These are phyloP conservation scores for Panicum virgatum DNA, from an alignment of 202 grass and related monocot species.

Conservation along the genomic window DNA sequence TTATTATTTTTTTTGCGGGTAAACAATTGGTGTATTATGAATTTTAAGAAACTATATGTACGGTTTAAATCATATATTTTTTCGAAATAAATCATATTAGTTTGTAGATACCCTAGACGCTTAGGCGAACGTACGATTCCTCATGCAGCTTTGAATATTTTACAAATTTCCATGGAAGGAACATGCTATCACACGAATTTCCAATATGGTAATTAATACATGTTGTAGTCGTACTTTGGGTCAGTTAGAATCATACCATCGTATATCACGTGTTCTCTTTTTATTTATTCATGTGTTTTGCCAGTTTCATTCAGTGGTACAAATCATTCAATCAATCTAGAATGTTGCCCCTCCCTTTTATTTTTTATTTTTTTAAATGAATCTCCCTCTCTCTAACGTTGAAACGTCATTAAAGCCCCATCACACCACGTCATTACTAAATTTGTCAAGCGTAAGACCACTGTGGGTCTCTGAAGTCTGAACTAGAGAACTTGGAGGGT, in stretches of 20 bases:
- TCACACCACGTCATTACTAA: neutral
- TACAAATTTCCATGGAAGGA: neutral
- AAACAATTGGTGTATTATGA: neutral
- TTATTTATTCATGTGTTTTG: neutral
- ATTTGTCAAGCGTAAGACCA: neutral
- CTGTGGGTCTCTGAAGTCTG: neutral
- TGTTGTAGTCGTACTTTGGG: neutral
- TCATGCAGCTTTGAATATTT: neutral
- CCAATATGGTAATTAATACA: neutral
- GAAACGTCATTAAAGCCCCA: neutral
- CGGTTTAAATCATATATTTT: neutral
- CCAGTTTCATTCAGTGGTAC: neutral
- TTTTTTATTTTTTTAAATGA: neutral
- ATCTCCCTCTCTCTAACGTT: neutral
- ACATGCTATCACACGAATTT: neutral
- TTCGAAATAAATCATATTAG: neutral
- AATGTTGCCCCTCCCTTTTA: neutral
- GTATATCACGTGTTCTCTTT: conserved; percentile 10
- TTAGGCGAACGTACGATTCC: neutral
- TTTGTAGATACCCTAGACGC: neutral
- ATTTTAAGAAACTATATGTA: neutral
- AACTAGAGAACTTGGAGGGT: neutral
- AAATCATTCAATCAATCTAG: conserved; percentile 6
- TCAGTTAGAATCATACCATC: neutral
- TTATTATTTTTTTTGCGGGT: too few relatives aligned